These are phyloP conservation scores for Cladosporium sp. DNA, from an alignment of 2,329 filamentous ascomycete genomes.

Conservation along the genomic window DNA sequence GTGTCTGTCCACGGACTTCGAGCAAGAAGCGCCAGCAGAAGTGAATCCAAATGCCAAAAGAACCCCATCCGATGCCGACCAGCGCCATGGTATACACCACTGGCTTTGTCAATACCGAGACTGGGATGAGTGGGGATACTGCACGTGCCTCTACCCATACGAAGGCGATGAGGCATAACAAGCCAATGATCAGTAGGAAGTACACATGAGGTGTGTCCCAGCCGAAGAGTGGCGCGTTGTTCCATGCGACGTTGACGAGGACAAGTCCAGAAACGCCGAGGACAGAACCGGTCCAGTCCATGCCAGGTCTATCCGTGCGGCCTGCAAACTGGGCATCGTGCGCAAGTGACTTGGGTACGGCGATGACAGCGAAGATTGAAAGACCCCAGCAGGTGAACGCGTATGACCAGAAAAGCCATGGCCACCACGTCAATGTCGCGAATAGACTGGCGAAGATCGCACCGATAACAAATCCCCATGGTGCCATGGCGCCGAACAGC, in stretches of 20 bases:
- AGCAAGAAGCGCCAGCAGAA: constrained; percentile 38
- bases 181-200: constrained; percentile 33
- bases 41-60: constrained; percentile 39
- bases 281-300: constrained; percentile 32
- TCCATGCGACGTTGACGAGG: constrained; percentile 37
- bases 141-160: constrained; percentile 33
- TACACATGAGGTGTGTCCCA: constrained; percentile 34
- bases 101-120: constrained; percentile 28
- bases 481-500: constrained; percentile 40
- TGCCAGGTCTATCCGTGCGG: constrained; percentile 19
- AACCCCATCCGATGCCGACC: constrained; percentile 34
- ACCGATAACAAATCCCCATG: constrained; percentile 39
- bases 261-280: constrained; percentile 35
- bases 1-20: constrained; percentile 34
- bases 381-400: constrained; percentile 30
- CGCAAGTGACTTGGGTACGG: constrained; percentile 29
- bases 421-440: constrained; percentile 36
- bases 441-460: constrained; percentile 38
- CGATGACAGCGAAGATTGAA: constrained; percentile 27
- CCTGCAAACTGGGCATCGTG: constrained; percentile 25
- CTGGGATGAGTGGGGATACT: constrained; percentile 28
- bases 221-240: constrained; percentile 36
- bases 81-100: constrained; percentile 32
- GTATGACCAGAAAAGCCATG: constrained; percentile 37
- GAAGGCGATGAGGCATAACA: constrained; percentile 32